These are phyloP conservation scores for Pyronema domesticum DNA, from an alignment of 495 filamentous ascomycete genomes.

Conservation along the genomic window DNA sequence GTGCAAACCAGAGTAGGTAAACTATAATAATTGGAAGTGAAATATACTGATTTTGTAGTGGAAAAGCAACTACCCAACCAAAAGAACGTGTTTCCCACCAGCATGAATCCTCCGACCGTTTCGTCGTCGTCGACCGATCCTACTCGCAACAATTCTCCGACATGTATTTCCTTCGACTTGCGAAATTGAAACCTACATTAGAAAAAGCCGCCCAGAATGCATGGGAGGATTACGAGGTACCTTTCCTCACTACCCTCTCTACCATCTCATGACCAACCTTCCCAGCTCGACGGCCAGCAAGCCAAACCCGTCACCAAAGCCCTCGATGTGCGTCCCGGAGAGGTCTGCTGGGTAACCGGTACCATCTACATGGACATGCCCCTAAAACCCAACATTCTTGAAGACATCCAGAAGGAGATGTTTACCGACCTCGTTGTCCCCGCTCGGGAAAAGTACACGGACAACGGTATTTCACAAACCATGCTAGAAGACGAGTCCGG, in stretches of 20 bases:
- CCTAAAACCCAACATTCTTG: constrained; percentile 88
- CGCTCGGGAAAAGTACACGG: constrained; percentile 57
- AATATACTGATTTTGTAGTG: too few species aligned
- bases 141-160: constrained; percentile 95
- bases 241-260: not conserved
- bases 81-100: constrained; percentile 8
- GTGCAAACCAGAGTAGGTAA: not conserved
- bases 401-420: constrained; percentile 86
- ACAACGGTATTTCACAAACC: constrained; percentile 42
- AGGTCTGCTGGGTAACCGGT: constrained; percentile 86
- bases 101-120: constrained; percentile 4
- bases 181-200: constrained; percentile 68
- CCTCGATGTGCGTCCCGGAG: constrained; percentile 69
- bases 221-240: constrained; percentile 56
- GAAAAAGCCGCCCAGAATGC: constrained; percentile 52
- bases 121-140: constrained; percentile 6
- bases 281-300: constrained; percentile 54
- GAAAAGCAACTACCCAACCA: not conserved
- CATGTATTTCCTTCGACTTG: constrained; percentile 86
- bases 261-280: not conserved
- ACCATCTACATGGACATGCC: constrained; percentile 97
- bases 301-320: constrained; percentile 65
- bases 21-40: not conserved
- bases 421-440: constrained; percentile 65
- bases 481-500: constrained; percentile 96